phyloP scores from a whole-genome alignment of 306 rosid genomes.

The Gynostemma pentaphyllum region DNA sequence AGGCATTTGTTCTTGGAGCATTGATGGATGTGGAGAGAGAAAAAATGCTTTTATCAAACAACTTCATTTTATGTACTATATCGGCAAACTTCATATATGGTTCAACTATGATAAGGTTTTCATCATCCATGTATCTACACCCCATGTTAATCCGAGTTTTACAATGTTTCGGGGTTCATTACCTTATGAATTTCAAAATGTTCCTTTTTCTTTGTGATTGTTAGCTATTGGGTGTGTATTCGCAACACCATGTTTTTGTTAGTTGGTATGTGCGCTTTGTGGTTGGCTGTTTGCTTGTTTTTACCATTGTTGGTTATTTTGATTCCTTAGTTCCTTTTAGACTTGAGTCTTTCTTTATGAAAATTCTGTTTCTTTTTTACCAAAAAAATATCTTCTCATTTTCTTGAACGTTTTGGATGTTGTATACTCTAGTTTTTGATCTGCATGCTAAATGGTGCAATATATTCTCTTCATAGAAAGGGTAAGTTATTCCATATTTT shows the following conservation, averaged over 20 bases:
- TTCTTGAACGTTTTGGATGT: background rate
- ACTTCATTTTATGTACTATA: constrained; percentile 58
- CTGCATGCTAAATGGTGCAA: background rate
- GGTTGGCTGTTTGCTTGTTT: background rate
- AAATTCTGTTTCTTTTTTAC: background rate
- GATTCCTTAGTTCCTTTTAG: background rate
- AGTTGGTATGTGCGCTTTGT: background rate
- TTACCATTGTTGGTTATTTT: background rate
- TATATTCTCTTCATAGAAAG: background rate
- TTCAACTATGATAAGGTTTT: constrained; percentile 48
- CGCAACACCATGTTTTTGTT: background rate
- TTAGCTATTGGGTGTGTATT: background rate
- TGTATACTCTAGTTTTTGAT: background rate
- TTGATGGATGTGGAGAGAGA: constrained; percentile 39
- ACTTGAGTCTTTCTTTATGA: background rate
- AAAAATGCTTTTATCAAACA: constrained; percentile 34
- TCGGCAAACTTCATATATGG: constrained; percentile 55
- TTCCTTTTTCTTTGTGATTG: background rate
- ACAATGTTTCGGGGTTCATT: background rate
- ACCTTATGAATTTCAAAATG: background rate
- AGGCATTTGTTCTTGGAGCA: constrained; percentile 43
- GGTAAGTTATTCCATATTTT: background rate
- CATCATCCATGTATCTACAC: constrained; percentile 5
- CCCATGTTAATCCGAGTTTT: background rate
- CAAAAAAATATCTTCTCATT: background rate